Percentiles rank a stretch among this genome's conserved stretches.
Conservation (phyloP, 2,329 filamentous ascomycete genomes). For the Sclerotinia nivalis region DNA sequence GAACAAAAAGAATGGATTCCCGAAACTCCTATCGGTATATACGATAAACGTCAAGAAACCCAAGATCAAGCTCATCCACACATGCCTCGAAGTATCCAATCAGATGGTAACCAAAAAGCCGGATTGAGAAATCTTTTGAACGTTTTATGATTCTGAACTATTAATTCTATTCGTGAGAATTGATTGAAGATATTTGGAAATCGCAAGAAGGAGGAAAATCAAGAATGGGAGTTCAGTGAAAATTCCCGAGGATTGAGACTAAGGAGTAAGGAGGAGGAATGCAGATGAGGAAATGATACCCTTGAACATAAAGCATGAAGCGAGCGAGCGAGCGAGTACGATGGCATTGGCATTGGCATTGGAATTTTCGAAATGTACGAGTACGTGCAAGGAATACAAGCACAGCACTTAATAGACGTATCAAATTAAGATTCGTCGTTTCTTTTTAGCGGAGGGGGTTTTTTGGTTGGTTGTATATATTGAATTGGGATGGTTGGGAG, state of each 20-base stretch:
- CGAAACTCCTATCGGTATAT: background rate
- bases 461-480: background rate
- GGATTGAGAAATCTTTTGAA: slow-evolving; percentile 32
- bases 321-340: background rate
- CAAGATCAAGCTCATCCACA: slow-evolving; percentile 26
- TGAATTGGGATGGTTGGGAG: background rate
- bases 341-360: background rate
- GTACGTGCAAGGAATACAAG: background rate
- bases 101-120: slow-evolving; percentile 25
- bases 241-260: background rate
- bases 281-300: slow-evolving; percentile 1
- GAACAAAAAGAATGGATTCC: slow-evolving; percentile 57
- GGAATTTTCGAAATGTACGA: background rate
- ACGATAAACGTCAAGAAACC: background rate
- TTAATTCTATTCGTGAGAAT: background rate
- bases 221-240: background rate
- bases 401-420: background rate
- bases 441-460: background rate
- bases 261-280: background rate
- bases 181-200: background rate
- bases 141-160: slow-evolving; percentile 25
- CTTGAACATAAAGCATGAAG: background rate
- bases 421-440: background rate
- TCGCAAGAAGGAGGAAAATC: background rate
- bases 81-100: slow-evolving; percentile 32